These are phyloP conservation scores for Neonothopanus nambi DNA, from an alignment of 1,284 basidiomycete genomes.

Conservation along the genomic window DNA sequence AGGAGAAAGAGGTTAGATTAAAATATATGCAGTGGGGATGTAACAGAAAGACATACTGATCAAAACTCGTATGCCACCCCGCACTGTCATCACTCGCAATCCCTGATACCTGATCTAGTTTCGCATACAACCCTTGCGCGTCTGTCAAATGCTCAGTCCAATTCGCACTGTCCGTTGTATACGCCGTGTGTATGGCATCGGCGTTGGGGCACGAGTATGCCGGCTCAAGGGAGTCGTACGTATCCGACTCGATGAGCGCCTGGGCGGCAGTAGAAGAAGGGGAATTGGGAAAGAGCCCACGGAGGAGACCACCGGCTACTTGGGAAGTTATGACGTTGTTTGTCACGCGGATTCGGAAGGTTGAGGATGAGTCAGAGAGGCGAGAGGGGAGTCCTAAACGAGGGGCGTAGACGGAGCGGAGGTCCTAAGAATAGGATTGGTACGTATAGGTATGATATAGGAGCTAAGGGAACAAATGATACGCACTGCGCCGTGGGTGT, in stretches of 20 bases:
- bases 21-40: neutral
- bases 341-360: conserved; percentile 40
- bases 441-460: neutral
- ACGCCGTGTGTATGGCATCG: conserved; percentile 30
- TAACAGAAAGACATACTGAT: conserved; percentile 36
- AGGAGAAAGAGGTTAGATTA: neutral
- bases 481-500: conserved; percentile 40
- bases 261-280: conserved; percentile 20
- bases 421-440: conserved; percentile 30
- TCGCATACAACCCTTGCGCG: conserved; percentile 35
- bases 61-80: conserved; percentile 49
- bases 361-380: conserved; percentile 28
- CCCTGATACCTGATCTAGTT: conserved; percentile 42
- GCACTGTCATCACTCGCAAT: conserved; percentile 34
- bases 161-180: conserved; percentile 35
- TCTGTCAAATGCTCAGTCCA: conserved; percentile 42
- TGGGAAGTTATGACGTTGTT: conserved; percentile 52
- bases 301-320: conserved; percentile 46
- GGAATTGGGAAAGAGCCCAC: conserved; percentile 42
- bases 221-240: conserved; percentile 46
- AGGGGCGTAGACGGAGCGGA: conserved; percentile 41
- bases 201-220: conserved; percentile 40
- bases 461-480: neutral
- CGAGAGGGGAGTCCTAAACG: conserved; percentile 33
- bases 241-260: conserved; percentile 37